A percentile compares a stretch with the other conserved stretches of the same genome.
These are phyloP conservation scores for Aureobasidium lini DNA, from an alignment of 2,329 filamentous ascomycete species.

Conservation along the genomic window DNA sequence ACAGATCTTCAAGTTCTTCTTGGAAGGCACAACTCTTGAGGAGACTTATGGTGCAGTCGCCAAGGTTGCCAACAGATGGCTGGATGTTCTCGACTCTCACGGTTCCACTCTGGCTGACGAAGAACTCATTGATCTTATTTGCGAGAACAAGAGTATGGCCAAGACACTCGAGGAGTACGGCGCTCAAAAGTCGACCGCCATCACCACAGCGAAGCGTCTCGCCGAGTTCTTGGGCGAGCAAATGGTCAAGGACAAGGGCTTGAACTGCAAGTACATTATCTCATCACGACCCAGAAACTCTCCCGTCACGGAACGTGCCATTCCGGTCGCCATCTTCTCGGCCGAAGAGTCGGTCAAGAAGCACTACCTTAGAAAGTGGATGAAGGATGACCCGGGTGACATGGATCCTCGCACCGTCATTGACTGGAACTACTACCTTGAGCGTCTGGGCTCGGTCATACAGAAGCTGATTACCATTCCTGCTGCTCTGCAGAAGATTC, in stretches of 20 bases:
- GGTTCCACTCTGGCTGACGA: slow-evolving; percentile 89
- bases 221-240: slow-evolving; percentile 96
- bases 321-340: slow-evolving; percentile 95
- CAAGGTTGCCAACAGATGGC: slow-evolving; percentile 90
- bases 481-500: slow-evolving; percentile 87
- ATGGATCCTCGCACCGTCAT: slow-evolving; percentile 85
- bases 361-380: slow-evolving; percentile 86
- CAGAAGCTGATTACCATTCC: slow-evolving; percentile 99
- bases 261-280: slow-evolving; percentile 99
- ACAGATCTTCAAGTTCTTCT: slow-evolving; percentile 98
- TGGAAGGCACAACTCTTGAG: slow-evolving; percentile 77
- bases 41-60: slow-evolving; percentile 91
- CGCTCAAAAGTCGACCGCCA: slow-evolving; percentile 93
- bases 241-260: slow-evolving; percentile 98
- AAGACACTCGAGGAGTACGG: slow-evolving; percentile 98
- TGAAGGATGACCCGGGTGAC: slow-evolving; percentile 84
- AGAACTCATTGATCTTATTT: slow-evolving; percentile 98
- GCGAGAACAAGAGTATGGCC: slow-evolving; percentile 95
- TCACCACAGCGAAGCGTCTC: slow-evolving; percentile 89
- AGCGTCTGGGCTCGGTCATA: slow-evolving; percentile 91
- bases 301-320: slow-evolving; percentile 86
- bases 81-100: slow-evolving; percentile 86
- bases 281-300: slow-evolving; percentile 78
- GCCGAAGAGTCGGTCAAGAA: slow-evolving; percentile 83
- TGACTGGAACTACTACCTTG: slow-evolving; percentile 96